A percentile compares a stretch with the other conserved stretches of the same genome.
Evolutionary conservation across 2,329 filamentous ascomycete genomes (phyloP).

Genomic region (Fusarium circinatum): DNA sequence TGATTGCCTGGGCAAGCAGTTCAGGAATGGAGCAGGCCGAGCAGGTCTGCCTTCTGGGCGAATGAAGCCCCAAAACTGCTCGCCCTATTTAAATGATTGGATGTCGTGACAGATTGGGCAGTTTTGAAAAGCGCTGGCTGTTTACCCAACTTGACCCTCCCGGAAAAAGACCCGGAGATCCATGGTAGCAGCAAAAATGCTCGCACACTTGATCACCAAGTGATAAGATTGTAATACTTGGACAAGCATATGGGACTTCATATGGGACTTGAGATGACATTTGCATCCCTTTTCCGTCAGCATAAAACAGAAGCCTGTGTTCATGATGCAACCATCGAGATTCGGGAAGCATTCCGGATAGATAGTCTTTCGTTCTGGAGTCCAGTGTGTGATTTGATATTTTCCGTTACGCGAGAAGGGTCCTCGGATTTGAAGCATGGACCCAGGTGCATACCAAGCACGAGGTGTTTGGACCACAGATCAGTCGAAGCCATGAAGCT

Average conservation of each 20-base stretch:
- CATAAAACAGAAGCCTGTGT: background rate
- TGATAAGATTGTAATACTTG: constrained; percentile 3
- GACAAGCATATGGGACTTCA: background rate
- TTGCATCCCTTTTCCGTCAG: background rate
- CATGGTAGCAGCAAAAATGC: constrained; percentile 24
- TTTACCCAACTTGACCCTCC: constrained; percentile 42
- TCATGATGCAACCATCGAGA: background rate
- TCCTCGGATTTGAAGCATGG: constrained; percentile 35
- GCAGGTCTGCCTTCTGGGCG: constrained; percentile 33
- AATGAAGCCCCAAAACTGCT: constrained; percentile 24
- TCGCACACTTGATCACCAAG: constrained; percentile 3
- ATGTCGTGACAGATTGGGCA: constrained; percentile 34
- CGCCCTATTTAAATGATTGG: constrained; percentile 45
- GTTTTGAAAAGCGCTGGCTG: constrained; percentile 42
- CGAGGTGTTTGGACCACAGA: constrained; percentile 33
- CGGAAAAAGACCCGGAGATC: constrained; percentile 40
- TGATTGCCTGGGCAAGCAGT: constrained; percentile 36
- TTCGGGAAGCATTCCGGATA: background rate
- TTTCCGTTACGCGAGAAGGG: constrained; percentile 25
- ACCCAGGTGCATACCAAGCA: constrained; percentile 40
- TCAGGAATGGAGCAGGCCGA: constrained; percentile 32
- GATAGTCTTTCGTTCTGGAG: background rate
- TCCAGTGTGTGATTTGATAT: constrained; percentile 20
- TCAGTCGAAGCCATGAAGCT: constrained; percentile 35
- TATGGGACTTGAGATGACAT: background rate